Conservation (phyloP, 2,329 filamentous ascomycete genomes). For the Drechslerella stenobrocha region DNA sequence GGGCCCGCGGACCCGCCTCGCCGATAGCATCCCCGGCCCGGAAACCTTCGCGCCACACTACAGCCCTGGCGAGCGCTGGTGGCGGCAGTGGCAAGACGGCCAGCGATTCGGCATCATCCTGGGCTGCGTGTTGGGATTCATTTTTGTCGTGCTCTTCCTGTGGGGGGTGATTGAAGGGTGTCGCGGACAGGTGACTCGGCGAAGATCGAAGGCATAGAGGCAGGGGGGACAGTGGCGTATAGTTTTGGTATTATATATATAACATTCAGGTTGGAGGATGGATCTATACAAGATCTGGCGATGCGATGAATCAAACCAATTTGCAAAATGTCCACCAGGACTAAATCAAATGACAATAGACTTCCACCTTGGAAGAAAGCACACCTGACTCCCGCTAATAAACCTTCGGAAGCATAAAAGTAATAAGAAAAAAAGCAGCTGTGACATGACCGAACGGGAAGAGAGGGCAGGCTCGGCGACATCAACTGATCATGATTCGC, state of each 20-base stretch:
- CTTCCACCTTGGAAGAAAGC: not conserved
- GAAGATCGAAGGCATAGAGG: not conserved
- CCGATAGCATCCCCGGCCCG: slow-evolving; percentile 13
- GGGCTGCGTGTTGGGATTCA: slow-evolving; percentile 8
- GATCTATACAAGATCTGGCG: too few relatives aligned
- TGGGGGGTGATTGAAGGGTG: slow-evolving; percentile 6
- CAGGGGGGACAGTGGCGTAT: too few relatives aligned
- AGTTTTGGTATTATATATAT: too few relatives aligned
- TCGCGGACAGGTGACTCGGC: not conserved
- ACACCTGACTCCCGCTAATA: slow-evolving; percentile 40
- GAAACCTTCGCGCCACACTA: slow-evolving; percentile 33
- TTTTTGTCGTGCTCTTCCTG: slow-evolving; percentile 12
- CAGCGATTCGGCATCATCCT: slow-evolving; percentile 41
- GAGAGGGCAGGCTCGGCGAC: not conserved
- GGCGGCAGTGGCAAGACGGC: slow-evolving; percentile 32
- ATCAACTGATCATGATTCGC: slow-evolving; percentile 34
- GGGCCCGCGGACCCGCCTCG: slow-evolving; percentile 19
- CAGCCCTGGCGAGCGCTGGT: slow-evolving; percentile 27
- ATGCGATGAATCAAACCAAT: too few relatives aligned
- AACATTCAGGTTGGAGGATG: too few relatives aligned
- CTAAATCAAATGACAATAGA: not conserved
- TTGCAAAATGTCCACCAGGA: too few relatives aligned
- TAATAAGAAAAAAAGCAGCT: not conserved
- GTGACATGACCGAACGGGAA: not conserved
- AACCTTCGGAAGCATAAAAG: slow-evolving; percentile 3